Evolutionary conservation across 2,329 filamentous ascomycete species (phyloP).

Genomic region (Didymosphaeria variabile): DNA sequence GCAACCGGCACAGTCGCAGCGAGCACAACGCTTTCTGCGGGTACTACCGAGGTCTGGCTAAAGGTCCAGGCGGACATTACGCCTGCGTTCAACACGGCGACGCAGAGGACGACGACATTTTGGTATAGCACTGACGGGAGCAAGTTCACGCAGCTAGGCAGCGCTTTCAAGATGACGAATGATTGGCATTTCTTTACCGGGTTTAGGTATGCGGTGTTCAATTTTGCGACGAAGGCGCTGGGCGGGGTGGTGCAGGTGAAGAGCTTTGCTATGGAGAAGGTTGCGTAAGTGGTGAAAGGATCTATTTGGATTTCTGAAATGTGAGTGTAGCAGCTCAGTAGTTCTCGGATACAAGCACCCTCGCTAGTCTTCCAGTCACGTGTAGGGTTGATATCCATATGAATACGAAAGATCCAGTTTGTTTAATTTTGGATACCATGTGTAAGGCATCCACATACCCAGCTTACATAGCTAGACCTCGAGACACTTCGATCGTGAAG

Average conservation of each 20-base stretch:
- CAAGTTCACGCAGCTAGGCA: conserved; percentile 42
- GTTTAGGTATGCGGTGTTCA: conserved; percentile 52
- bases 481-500: too few relatives aligned
- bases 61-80: conserved; percentile 48
- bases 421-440: too few relatives aligned
- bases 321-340: too few relatives aligned
- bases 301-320: not conserved
- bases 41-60: conserved; percentile 42
- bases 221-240: conserved; percentile 47
- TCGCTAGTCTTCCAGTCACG: too few relatives aligned
- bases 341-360: too few relatives aligned
- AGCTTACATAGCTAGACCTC: too few relatives aligned
- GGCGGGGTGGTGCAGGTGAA: conserved; percentile 43
- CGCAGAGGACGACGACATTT: conserved; percentile 39
- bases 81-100: conserved; percentile 41
- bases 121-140: conserved; percentile 50
- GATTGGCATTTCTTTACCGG: conserved; percentile 52
- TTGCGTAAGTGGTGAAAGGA: not conserved
- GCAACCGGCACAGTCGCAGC: conserved; percentile 42
- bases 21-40: conserved; percentile 27
- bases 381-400: too few relatives aligned
- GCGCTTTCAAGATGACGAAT: conserved; percentile 44
- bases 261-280: conserved; percentile 30
- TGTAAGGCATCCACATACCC: too few relatives aligned
- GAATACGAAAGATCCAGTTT: too few relatives aligned